These are phyloP conservation scores for Monilinia aucupariae DNA, from an alignment of 2,329 filamentous ascomycete species.

Conservation along the genomic window DNA sequence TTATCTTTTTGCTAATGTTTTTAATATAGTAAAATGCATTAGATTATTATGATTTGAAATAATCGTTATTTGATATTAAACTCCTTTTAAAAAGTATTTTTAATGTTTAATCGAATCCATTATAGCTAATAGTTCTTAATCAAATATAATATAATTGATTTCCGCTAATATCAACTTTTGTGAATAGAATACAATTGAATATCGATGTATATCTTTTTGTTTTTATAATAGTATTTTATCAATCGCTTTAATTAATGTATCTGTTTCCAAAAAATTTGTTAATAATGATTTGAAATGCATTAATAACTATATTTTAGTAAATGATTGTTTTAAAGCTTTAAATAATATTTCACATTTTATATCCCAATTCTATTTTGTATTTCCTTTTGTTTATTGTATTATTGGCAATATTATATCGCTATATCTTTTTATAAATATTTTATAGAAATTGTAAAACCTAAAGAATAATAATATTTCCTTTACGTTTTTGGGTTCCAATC, in stretches of 20 bases:
- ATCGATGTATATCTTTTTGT: too few relatives aligned
- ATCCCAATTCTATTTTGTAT: background rate
- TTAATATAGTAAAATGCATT: too few relatives aligned
- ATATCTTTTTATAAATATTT: background rate
- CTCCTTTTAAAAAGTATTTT: background rate
- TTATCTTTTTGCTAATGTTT: too few relatives aligned
- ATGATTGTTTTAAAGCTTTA: background rate
- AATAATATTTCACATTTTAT: background rate
- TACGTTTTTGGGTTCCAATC: background rate
- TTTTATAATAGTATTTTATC: too few relatives aligned
- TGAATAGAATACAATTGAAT: too few relatives aligned
- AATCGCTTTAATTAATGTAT: background rate
- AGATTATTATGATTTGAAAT: too few relatives aligned
- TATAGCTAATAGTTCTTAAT: background rate
- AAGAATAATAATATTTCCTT: background rate
- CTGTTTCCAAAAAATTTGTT: background rate
- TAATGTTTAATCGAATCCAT: background rate
- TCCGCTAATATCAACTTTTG: too few relatives aligned
- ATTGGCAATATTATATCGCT: background rate
- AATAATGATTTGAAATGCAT: background rate
- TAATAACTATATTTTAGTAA: background rate
- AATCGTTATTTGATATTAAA: too few relatives aligned
- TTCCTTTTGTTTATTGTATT: too few relatives aligned
- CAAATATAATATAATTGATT: too few relatives aligned
- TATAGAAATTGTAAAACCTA: background rate